Conservation (phyloP, 2,329 filamentous ascomycete genomes). For the Paracamarosporium sp. region DNA sequence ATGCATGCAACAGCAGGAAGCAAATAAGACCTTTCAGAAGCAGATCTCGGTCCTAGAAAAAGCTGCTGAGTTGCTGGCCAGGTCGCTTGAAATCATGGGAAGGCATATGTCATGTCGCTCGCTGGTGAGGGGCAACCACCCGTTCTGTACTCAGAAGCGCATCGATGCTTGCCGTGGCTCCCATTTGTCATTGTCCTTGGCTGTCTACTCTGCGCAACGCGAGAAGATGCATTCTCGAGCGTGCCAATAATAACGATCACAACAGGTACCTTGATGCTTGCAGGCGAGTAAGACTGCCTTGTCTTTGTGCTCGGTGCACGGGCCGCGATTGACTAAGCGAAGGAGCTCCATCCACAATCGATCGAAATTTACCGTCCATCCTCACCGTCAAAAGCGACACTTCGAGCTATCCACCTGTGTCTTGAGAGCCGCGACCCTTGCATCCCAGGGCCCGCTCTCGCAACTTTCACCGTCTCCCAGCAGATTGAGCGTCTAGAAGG, state of each 20-base stretch:
- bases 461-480: slow-evolving; percentile 29
- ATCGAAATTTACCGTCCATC: slow-evolving; percentile 30
- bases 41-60: not conserved
- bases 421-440: slow-evolving; percentile 49
- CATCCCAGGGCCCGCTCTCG: slow-evolving; percentile 48
- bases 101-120: not conserved
- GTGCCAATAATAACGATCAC: not conserved
- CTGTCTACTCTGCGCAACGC: not conserved
- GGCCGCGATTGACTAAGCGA: slow-evolving; percentile 35
- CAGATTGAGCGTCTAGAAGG: slow-evolving; percentile 52
- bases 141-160: not conserved
- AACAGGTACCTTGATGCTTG: not conserved
- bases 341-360: slow-evolving; percentile 28
- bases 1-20: not conserved
- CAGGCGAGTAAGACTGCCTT: not conserved
- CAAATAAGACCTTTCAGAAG: not conserved
- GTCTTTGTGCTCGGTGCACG: slow-evolving; percentile 12
- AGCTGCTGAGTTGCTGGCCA: not conserved
- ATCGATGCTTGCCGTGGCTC: not conserved
- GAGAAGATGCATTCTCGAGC: not conserved
- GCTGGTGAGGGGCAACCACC: not conserved
- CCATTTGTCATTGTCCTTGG: no score
- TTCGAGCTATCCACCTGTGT: slow-evolving; percentile 17
- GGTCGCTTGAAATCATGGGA: not conserved
- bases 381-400: slow-evolving; percentile 35